These are phyloP conservation scores for Dothideomycetes sp. DNA, from an alignment of 2,329 filamentous ascomycete genomes.

Conservation along the genomic window DNA sequence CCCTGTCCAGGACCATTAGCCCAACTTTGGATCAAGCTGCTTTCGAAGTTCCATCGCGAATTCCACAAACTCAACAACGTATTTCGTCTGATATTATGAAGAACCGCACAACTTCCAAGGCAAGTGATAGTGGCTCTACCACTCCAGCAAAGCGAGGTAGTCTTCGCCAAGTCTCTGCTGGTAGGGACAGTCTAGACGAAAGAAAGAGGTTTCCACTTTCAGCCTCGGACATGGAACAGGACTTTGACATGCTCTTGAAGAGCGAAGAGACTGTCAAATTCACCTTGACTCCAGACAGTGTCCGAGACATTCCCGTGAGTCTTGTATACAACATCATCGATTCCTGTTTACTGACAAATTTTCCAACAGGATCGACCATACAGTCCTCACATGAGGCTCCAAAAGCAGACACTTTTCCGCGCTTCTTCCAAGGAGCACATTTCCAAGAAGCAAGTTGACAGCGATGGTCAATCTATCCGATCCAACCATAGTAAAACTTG, in stretches of 20 bases:
- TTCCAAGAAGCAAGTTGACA: constrained; percentile 6
- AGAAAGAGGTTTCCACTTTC: constrained; percentile 2
- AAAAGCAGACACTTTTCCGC: constrained; percentile 4
- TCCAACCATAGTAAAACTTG: neutral
- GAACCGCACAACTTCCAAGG: neutral
- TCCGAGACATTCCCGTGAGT: constrained; percentile 38
- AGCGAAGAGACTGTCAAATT: constrained; percentile 42
- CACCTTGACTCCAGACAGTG: constrained; percentile 39
- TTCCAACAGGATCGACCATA: neutral
- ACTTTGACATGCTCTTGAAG: constrained; percentile 41
- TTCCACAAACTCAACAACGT: constrained; percentile 4
- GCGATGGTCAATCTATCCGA: neutral
- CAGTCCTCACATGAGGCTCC: neutral
- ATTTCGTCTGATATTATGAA: constrained; percentile 7
- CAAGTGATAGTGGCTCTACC: neutral
- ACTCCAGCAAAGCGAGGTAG: constrained; percentile 1
- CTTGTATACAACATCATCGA: too few species aligned
- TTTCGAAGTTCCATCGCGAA: too few species aligned
- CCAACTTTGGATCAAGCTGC: too few species aligned
- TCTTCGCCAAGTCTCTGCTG: constrained; percentile 1
- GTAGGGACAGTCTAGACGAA: constrained; percentile 7
- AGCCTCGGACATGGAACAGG: constrained; percentile 20
- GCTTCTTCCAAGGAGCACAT: neutral
- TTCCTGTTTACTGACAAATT: too few species aligned
- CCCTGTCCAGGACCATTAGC: too few species aligned